Conservation (phyloP, 176 grass and related monocot genomes). For the Chloris gayana region DNA sequence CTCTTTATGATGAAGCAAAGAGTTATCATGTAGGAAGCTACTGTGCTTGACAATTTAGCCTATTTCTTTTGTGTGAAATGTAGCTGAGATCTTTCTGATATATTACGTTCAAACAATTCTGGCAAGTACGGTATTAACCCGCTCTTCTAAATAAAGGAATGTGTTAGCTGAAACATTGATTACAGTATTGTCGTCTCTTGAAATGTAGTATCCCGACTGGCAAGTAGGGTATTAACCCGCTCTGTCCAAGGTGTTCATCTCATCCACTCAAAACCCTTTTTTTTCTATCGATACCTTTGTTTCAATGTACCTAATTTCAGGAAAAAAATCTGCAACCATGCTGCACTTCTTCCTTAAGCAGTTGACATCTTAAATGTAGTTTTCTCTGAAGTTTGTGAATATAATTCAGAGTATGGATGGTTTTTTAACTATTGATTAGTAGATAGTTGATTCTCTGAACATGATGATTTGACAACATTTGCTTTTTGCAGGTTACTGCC, state of each 20-base stretch:
- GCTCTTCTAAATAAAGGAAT: neutral
- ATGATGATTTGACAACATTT: conserved; percentile 26
- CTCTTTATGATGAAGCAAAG: conserved; percentile 36
- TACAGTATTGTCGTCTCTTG: neutral
- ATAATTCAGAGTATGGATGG: neutral
- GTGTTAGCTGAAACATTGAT: conserved; percentile 24
- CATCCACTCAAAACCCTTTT: neutral
- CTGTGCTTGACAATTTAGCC: too few relatives aligned
- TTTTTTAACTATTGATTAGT: neutral
- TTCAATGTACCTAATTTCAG: neutral
- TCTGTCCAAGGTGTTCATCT: conserved; percentile 11
- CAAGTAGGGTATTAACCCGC: too few relatives aligned
- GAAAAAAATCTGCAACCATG: neutral
- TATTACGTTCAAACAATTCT: neutral
- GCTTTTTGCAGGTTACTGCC: conserved; percentile 85
- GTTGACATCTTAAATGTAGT: neutral
- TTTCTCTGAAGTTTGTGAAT: neutral
- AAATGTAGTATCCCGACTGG: too few relatives aligned
- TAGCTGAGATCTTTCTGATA: neutral
- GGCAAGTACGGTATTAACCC: neutral
- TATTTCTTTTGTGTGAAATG: conserved; percentile 22
- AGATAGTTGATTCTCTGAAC: conserved; percentile 28
- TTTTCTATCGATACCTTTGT: neutral
- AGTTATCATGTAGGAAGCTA: neutral
- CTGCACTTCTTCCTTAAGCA: neutral